Evolutionary conservation across 331 rosid species (phyloP), one percentile per base, ranked within the genome.

Genomic region (Quercus lobata): DNA sequence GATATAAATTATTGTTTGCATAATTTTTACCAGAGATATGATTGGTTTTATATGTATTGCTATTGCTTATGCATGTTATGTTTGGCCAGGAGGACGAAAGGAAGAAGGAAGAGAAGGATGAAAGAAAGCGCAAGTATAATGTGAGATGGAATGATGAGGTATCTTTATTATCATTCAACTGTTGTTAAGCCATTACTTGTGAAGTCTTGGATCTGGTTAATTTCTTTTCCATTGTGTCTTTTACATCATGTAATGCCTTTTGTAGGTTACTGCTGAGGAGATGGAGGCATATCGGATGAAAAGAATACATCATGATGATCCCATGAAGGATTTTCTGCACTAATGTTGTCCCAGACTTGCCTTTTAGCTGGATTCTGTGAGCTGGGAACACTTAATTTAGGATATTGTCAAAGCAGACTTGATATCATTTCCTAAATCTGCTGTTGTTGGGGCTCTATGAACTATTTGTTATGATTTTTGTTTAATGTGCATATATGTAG

Each of bases 41-140:
- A 49, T 14, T 49, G 54, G 54, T 49, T 49, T 11, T 49, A 11
- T 46, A 46, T 12, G 1, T 56, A 25, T 30, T 49, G 54, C 10
- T 27, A 22, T 79, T 35, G 49, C 49, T 65, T 17, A 46, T 22
- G 21, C 60, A 12, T 19, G 37, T 76, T 18, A 32, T 72, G 75
- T 60, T 86, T 72, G 49, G 5, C 25, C 79, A 79, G 87, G 91
- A 87, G 89, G 88, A 85, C 25, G 65, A 80, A 73, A 82, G 87
- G 56, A 88, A 37, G 79, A 65, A 46, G 29, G 89, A 86, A 49
- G 90, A 84, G 80, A 83, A 70, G 72, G 85, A 86, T 41, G 90
- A 86, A 73, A 83, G 87, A 69, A 86, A 89, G 76, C 82, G 77
- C 22, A 84, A 89, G 41, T 84, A 84, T 62, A 85, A 89, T 77